These are phyloP conservation scores for Syzygium syzygioides DNA, from an alignment of 441 rosid species.

Conservation along the genomic window DNA sequence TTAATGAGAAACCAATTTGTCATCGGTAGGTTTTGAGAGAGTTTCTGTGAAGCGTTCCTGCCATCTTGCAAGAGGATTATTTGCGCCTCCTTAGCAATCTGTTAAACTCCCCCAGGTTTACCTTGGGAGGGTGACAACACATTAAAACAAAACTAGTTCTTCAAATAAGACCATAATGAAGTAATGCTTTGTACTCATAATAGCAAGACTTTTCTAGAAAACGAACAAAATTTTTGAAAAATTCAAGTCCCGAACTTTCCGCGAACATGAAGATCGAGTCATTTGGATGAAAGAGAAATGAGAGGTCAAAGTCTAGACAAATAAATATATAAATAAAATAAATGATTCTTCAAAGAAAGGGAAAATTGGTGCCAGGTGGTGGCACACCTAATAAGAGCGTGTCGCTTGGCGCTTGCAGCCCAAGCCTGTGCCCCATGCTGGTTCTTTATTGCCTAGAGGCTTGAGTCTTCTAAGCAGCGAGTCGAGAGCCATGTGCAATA, in stretches of 20 bases:
- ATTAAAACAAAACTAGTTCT: background rate
- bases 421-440: background rate
- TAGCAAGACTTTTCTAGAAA: too few relatives aligned
- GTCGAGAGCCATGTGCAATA: background rate
- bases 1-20: background rate
- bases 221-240: too few relatives aligned
- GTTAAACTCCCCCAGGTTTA: accelerated
- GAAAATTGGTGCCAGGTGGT: too few relatives aligned
- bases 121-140: accelerated
- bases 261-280: background rate
- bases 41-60: accelerated
- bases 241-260: accelerated
- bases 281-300: background rate
- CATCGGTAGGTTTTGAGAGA: background rate
- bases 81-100: background rate
- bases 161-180: background rate
- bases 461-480: background rate
- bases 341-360: background rate
- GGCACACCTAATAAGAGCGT: background rate
- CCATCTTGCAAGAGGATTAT: background rate
- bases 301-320: background rate
- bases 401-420: background rate
- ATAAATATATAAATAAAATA: too few relatives aligned
- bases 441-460: background rate
- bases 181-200: background rate